Evolutionary conservation across 495 filamentous ascomycete species (phyloP), one percentile per base, ranked within the genome.

Genomic region (Rusavskia elegans): DNA sequence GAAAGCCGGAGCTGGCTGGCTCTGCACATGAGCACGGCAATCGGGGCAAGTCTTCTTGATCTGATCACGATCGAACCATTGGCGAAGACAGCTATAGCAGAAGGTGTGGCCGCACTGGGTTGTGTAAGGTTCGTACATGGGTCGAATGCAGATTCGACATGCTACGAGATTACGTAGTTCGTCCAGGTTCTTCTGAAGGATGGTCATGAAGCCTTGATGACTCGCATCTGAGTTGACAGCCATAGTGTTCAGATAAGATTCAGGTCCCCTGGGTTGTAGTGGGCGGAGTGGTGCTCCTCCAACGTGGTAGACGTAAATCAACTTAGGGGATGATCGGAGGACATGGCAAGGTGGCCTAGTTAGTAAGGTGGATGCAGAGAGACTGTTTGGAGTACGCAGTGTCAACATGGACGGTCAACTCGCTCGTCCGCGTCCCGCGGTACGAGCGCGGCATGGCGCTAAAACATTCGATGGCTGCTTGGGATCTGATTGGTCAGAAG

Each of bases 101-200:
- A 84, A 87, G 5, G 83, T 84, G 64, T 87, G 83, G 1, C 83
- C 83, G 57, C 83, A 87, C 39, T 76, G 73, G 39, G 84, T 74
- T 19, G 74, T 82, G 63, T 81, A 87, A 8, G 83, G 83, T 57
- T 87, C 83, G 66, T 83, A 86, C 13, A 87, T 68, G 30, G 82
- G 73, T 20, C 78, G 71, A 37, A 81, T 74, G 55, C 83, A 87
- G 49, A 87, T 81, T 49, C 81, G 79, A 64, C 83, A 87, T 48
- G 77, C 79, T 56, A 83, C 49, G 13, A 75, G 60, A 21, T 52
- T 58, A 38, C 74, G 66, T 44, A 77, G 64, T 52, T 73, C 71
- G 51, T 75, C 70, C 13, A 77, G 60, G 57, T 74, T 72, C 3
- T 66, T 67, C 56, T 77, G 71, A 17, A 77, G 60, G 5, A 68